phyloP scores from a whole-genome alignment of 148 eudicot genomes.

The Amaranthus cruentus region DNA sequence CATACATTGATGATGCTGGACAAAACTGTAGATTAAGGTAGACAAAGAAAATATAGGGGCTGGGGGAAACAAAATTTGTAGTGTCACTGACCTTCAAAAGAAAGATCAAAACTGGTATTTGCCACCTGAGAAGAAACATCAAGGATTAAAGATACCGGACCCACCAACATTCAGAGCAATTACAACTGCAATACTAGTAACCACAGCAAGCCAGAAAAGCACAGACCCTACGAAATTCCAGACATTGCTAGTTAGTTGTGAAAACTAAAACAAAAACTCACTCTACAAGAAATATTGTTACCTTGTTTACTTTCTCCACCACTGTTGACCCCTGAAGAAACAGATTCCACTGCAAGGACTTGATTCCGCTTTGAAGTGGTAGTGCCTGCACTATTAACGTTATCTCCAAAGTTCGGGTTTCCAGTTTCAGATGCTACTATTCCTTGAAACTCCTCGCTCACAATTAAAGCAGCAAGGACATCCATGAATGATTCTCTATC shows the following conservation, averaged over 20 bases:
- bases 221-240: slow-evolving; percentile 51
- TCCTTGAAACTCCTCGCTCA: slow-evolving; percentile 96
- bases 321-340: slow-evolving; percentile 23
- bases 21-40: not conserved
- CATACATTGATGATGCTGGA: not conserved
- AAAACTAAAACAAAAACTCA: slow-evolving; percentile 2
- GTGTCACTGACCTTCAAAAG: slow-evolving; percentile 11
- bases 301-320: slow-evolving; percentile 47
- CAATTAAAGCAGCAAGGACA: slow-evolving; percentile 86
- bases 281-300: slow-evolving; percentile 24
- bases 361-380: slow-evolving; percentile 27
- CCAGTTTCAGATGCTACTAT: slow-evolving; percentile 80
- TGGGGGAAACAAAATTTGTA: not conserved
- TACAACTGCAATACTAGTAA: slow-evolving; percentile 61
- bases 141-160: slow-evolving; percentile 79
- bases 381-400: slow-evolving; percentile 28
- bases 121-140: slow-evolving; percentile 13
- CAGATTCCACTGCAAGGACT: slow-evolving; percentile 27
- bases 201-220: slow-evolving; percentile 70
- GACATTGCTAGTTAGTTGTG: slow-evolving; percentile 10
- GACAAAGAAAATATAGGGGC: not conserved
- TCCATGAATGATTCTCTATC: slow-evolving; percentile 84
- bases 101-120: not conserved
- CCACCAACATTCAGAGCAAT: slow-evolving; percentile 64
- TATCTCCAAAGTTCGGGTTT: slow-evolving; percentile 34